phyloP scores from a whole-genome alignment of 345 rosid species.

The Arabidopsis thaliana region DNA sequence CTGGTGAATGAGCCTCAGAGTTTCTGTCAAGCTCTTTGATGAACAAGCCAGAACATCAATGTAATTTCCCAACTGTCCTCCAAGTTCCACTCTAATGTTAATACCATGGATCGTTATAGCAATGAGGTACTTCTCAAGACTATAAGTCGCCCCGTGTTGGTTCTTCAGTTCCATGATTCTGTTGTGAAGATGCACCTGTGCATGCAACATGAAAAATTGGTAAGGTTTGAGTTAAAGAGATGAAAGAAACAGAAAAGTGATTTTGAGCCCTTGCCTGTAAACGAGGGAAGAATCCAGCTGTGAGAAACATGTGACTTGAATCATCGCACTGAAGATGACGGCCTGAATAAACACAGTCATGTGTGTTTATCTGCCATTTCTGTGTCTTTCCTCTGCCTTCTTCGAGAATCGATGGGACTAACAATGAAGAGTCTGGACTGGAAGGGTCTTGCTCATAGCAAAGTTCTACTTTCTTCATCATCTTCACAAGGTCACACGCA shows the following conservation, averaged over 20 bases:
- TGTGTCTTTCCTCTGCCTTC: constrained; percentile 89
- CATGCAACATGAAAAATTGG: constrained; percentile 13
- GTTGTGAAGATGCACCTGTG: constrained; percentile 87
- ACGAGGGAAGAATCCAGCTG: constrained; percentile 92
- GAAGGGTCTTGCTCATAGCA: constrained; percentile 84
- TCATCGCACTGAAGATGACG: constrained; percentile 95
- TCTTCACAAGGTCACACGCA: constrained; percentile 63
- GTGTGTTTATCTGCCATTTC: constrained; percentile 70
- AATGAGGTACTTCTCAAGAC: constrained; percentile 81
- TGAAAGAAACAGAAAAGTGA: constrained; percentile 4
- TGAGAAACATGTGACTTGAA: constrained; percentile 86
- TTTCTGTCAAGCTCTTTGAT: constrained; percentile 85
- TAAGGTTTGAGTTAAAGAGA: constrained; percentile 32
- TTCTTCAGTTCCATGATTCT: constrained; percentile 73
- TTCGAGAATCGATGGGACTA: constrained; percentile 92
- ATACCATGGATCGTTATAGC: constrained; percentile 78
- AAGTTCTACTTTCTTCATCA: constrained; percentile 91
- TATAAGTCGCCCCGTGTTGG: constrained; percentile 89
- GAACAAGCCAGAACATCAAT: constrained; percentile 91
- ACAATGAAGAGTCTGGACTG: constrained; percentile 64
- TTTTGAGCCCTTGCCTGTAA: constrained; percentile 63
- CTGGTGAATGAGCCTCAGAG: constrained; percentile 75
- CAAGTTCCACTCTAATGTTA: constrained; percentile 83
- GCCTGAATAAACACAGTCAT: constrained; percentile 69
- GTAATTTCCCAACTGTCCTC: constrained; percentile 87